phyloP scores from a whole-genome alignment of 441 rosid species.

The Corymbia calophylla region DNA sequence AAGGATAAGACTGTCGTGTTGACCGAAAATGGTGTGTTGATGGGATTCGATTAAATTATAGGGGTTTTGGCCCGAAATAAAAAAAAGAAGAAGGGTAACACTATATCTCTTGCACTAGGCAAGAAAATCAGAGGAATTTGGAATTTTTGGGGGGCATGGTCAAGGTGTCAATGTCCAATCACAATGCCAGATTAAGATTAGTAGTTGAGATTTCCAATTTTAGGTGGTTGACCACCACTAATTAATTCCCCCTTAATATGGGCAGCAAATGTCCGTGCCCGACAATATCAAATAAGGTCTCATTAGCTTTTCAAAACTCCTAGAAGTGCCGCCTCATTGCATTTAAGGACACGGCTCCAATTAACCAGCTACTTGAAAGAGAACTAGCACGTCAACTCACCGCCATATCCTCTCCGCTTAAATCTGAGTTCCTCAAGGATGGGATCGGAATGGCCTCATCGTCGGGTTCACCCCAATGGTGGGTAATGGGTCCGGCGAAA shows the following conservation, averaged over 20 bases:
- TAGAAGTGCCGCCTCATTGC: neutral
- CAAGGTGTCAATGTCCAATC: neutral
- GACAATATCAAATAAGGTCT: neutral
- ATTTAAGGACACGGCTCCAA: neutral
- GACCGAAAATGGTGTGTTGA: neutral
- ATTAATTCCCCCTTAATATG: neutral
- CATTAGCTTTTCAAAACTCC: neutral
- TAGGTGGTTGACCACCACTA: neutral
- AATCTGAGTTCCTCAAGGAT: neutral
- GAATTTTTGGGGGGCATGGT: neutral
- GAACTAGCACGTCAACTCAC: neutral
- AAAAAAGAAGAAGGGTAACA: neutral
- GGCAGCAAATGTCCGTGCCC: neutral
- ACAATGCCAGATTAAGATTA: neutral
- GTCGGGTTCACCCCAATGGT: too few species aligned
- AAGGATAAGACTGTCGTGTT: neutral
- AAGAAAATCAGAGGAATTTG: neutral
- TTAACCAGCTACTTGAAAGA: neutral
- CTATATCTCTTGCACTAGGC: neutral
- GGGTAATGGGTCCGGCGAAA: neutral
- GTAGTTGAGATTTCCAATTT: neutral
- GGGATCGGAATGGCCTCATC: neutral
- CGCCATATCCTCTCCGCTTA: rapidly evolving
- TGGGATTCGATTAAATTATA: neutral
- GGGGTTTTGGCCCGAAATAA: neutral